Conservation (phyloP, 2,329 filamentous ascomycete genomes). For the Aspergillus arachidicola region DNA sequence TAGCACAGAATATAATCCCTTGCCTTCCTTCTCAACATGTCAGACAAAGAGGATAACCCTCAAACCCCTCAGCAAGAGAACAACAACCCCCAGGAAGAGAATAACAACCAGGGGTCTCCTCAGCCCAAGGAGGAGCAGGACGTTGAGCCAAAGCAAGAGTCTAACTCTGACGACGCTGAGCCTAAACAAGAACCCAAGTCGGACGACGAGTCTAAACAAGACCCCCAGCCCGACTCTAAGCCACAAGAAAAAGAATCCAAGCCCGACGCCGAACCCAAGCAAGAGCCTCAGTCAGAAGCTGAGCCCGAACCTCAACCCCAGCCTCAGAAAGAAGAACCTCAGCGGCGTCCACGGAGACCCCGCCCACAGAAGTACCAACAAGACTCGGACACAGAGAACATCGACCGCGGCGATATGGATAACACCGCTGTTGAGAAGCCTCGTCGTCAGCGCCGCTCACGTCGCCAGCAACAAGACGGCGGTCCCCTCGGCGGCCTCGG, state of each 20-base stretch:
- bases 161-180: conserved; percentile 6
- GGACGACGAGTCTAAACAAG: conserved; percentile 40
- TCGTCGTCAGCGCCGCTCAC: conserved; percentile 55
- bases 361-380: conserved; percentile 40
- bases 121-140: conserved; percentile 35
- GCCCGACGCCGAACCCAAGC: conserved; percentile 33
- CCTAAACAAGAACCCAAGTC: conserved; percentile 17
- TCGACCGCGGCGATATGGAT: conserved; percentile 57
- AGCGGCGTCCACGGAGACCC: conserved; percentile 14
- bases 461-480: conserved; percentile 51
- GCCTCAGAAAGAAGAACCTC: conserved; percentile 34
- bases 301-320: conserved; percentile 47
- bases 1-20: conserved; percentile 13
- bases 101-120: conserved; percentile 19
- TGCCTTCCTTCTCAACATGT: conserved; percentile 30
- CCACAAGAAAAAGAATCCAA: conserved; percentile 39
- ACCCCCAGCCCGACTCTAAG: conserved; percentile 8
- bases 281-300: conserved; percentile 30
- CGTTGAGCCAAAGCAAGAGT: background rate
- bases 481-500: conserved; percentile 51
- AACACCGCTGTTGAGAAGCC: conserved; percentile 48
- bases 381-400: conserved; percentile 55
- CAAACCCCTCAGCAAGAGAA: conserved; percentile 28
- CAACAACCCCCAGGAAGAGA: conserved; percentile 5
- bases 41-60: conserved; percentile 27